Percentiles rank a stretch among this genome's conserved stretches.
These are phyloP conservation scores for Phalaenopsis equestris DNA, from an alignment of 106 monocot species.

Conservation along the genomic window DNA sequence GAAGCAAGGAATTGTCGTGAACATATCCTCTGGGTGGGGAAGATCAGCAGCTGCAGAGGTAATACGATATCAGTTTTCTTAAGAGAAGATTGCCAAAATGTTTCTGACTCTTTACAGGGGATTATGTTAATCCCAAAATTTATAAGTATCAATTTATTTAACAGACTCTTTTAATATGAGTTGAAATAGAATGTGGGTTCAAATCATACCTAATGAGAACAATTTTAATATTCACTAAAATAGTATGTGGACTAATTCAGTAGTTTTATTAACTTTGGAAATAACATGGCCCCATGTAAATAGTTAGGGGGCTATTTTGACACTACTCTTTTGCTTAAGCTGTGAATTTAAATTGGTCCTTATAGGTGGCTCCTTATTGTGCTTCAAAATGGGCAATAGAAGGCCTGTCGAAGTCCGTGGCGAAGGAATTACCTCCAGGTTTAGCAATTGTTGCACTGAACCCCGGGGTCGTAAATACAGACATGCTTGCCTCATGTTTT, in stretches of 20 bases:
- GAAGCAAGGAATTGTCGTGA: slow-evolving; percentile 76
- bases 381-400: slow-evolving; percentile 98
- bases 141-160: no score
- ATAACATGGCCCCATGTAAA: no score
- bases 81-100: not conserved
- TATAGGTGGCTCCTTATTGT: slow-evolving; percentile 86
- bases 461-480: slow-evolving; percentile 89
- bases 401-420: slow-evolving; percentile 73
- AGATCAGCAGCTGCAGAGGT: slow-evolving; percentile 89
- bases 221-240: no score
- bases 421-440: slow-evolving; percentile 86
- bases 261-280: no score
- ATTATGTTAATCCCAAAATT: no score
- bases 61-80: not conserved
- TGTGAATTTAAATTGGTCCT: not conserved
- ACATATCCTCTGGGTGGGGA: slow-evolving; percentile 93
- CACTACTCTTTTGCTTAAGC: not conserved
- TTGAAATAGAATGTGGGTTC: no score
- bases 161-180: no score
- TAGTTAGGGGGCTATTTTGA: no score
- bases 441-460: slow-evolving; percentile 77
- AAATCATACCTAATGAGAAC: no score
- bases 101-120: no score
- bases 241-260: no score
- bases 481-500: slow-evolving; percentile 92